Percentiles rank a stretch among this genome's conserved stretches.
Evolutionary conservation across 2,329 filamentous ascomycete species (phyloP).

Genomic region (Huntiella decipiens): DNA sequence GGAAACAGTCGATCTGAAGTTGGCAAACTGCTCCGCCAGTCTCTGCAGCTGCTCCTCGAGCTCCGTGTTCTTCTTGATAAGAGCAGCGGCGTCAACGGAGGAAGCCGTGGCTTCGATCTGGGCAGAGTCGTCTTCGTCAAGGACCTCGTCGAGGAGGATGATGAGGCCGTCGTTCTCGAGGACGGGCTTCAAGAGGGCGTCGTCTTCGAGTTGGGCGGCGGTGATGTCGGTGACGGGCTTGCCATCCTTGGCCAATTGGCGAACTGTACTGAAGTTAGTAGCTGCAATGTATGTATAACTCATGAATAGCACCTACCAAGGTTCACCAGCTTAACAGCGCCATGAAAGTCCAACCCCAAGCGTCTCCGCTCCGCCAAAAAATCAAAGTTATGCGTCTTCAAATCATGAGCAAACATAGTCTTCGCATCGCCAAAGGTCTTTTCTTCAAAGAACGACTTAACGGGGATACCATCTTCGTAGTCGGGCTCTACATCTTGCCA

Average conservation of each 20-base stretch:
- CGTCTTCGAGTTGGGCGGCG: slow-evolving; percentile 47
- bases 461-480: slow-evolving; percentile 37
- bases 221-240: slow-evolving; percentile 35
- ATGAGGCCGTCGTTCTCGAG: slow-evolving; percentile 80
- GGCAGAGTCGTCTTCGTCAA: slow-evolving; percentile 29
- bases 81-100: neutral
- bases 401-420: slow-evolving; percentile 51
- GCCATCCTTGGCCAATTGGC: slow-evolving; percentile 26
- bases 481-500: slow-evolving; percentile 42
- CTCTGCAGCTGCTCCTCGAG: slow-evolving; percentile 34
- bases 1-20: slow-evolving; percentile 45
- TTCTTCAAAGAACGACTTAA: slow-evolving; percentile 51
- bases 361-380: slow-evolving; percentile 39
- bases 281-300: neutral
- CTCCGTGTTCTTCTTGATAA: slow-evolving; percentile 19
- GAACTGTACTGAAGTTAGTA: slow-evolving; percentile 21
- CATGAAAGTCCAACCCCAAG: slow-evolving; percentile 50
- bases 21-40: slow-evolving; percentile 46
- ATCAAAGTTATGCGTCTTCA: slow-evolving; percentile 46
- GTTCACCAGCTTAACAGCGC: slow-evolving; percentile 56
- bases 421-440: slow-evolving; percentile 43
- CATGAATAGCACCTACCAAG: slow-evolving; percentile 25
- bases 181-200: slow-evolving; percentile 65
- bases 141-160: slow-evolving; percentile 61
- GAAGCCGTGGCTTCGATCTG: slow-evolving; percentile 6